Evolutionary conservation across 2,329 filamentous ascomycete genomes (phyloP).

Genomic region (Fusarium xylarioides): DNA sequence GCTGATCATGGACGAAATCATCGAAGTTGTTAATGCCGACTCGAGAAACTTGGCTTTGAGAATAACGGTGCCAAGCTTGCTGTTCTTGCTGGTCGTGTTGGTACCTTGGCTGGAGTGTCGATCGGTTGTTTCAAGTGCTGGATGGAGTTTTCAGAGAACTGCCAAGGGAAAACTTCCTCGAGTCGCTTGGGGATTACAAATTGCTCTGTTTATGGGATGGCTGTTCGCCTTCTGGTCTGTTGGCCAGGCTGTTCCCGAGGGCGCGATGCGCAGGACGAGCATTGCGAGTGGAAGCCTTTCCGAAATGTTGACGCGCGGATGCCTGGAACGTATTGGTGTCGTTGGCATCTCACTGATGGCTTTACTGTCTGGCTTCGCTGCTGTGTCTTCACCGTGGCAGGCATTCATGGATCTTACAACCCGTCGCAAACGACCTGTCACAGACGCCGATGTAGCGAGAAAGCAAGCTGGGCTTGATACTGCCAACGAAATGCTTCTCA

Average conservation of each 20-base stretch:
- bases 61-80: constrained; percentile 73
- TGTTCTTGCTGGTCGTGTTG: constrained; percentile 76
- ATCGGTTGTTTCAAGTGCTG: constrained; percentile 64
- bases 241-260: constrained; percentile 67
- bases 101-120: constrained; percentile 84
- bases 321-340: constrained; percentile 77
- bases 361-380: constrained; percentile 86
- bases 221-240: constrained; percentile 80
- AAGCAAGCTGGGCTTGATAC: constrained; percentile 83
- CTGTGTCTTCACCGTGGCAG: constrained; percentile 88
- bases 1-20: constrained; percentile 85
- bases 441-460: constrained; percentile 77
- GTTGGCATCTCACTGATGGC: constrained; percentile 90
- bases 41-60: constrained; percentile 75
- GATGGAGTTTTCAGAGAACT: constrained; percentile 69
- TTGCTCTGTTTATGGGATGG: constrained; percentile 72
- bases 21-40: constrained; percentile 73
- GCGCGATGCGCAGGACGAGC: constrained; percentile 38
- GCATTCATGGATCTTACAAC: constrained; percentile 73
- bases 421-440: constrained; percentile 64
- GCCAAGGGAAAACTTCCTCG: constrained; percentile 65
- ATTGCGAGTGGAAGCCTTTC: constrained; percentile 46
- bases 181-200: constrained; percentile 71
- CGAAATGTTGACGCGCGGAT: constrained; percentile 59
- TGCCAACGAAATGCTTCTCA: constrained; percentile 79